Base-by-base conservation (phyloP, 306 rosid genomes). In the Glycine soja region DNA sequence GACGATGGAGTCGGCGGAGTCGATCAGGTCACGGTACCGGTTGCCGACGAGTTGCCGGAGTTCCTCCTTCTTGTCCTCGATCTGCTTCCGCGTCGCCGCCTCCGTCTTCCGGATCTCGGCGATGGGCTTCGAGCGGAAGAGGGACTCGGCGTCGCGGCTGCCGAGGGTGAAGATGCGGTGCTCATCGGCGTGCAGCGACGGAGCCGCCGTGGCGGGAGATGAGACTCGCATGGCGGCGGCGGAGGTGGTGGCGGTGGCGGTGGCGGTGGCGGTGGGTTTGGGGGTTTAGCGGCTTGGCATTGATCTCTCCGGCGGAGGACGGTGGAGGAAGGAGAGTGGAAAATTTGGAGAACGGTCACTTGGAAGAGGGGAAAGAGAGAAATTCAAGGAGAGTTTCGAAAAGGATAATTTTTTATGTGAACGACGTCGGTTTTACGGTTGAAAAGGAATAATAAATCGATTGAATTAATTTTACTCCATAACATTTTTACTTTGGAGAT, bases 11-110 rank as follows among this genome's bases (percentile, higher is more conserved):
- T 93, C 98, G 43, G 99, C 99, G 2, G 98, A 95, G 86, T 95
- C 98, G 34, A 95, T 95, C 79, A 95, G 98, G 79, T 93, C 99
- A n/a, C 99, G 97, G 80, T 95, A 95, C 9, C 99, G 97, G 47
- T 88, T 92, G 3, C 99, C 99, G 11, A 95, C 97, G 9, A 93
- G 97, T 66, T 92, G 98, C n/a, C 98, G 94, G 84, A 95, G 98
- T 89, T 95, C 99, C 86, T 93, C 99, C 69, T 88, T 92, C 88
- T 95, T 95, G 74, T 90, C 89, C 47, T 93, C 97, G 97, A 95
- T 95, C 90, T 89, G 97, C 40, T 79, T 75, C 19, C 93, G 92
- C 7, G 94, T 95, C 13, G 81, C 69, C 40, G 90, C 53, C 80
- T 95, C 99, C 30, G 83, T 92, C 80, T 89, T 87, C 0, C 97